Evolutionary conservation across 2,329 filamentous ascomycete genomes (phyloP).

Genomic region (Epichloe typhina): DNA sequence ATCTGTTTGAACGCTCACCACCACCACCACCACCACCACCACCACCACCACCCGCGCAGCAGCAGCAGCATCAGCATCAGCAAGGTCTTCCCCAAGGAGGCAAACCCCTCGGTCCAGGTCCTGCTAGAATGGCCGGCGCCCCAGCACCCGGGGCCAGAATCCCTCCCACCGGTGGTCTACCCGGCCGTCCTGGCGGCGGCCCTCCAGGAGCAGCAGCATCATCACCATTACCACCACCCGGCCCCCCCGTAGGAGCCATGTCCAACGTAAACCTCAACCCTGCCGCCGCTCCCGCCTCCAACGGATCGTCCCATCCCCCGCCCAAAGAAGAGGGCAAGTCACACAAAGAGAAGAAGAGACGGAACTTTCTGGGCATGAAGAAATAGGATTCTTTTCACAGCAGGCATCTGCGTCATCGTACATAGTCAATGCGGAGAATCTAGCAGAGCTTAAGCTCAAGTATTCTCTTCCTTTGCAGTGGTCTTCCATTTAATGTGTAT

Average conservation of each 20-base stretch:
- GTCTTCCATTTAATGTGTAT: too few relatives aligned
- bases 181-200: conserved; percentile 8
- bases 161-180: conserved; percentile 12
- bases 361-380: conserved; percentile 45
- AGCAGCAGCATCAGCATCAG: conserved; percentile 34
- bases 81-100: not conserved
- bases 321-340: conserved; percentile 25
- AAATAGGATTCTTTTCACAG: conserved; percentile 30
- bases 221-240: conserved; percentile 1
- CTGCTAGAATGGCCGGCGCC: conserved; percentile 1
- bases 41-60: conserved; percentile 29
- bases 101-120: not conserved
- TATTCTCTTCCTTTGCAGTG: too few relatives aligned
- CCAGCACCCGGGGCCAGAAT: not conserved
- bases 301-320: conserved; percentile 7
- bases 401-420: not conserved
- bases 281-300: not conserved
- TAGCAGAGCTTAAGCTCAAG: too few relatives aligned
- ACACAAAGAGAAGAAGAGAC: conserved; percentile 49
- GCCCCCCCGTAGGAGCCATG: conserved; percentile 45
- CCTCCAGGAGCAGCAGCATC: conserved; percentile 6
- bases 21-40: too few relatives aligned
- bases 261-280: conserved; percentile 37
- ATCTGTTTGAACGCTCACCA: conserved; percentile 69
- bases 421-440: not conserved